These are phyloP conservation scores for Pholiota molesta DNA, from an alignment of 768 basidiomycete species.

Conservation along the genomic window DNA sequence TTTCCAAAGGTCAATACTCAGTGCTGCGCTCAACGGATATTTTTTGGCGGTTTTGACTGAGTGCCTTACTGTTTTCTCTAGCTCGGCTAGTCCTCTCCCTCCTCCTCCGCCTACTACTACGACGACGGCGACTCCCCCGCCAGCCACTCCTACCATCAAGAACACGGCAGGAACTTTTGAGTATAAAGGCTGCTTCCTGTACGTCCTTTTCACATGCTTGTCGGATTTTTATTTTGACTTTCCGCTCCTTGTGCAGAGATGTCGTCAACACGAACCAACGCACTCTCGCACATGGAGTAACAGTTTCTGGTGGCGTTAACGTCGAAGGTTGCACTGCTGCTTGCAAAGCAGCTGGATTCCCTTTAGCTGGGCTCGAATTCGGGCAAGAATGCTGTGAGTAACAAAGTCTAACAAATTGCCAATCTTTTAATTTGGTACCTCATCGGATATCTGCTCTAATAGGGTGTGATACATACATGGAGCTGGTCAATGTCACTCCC, in stretches of 20 bases:
- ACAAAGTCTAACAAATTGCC: background rate
- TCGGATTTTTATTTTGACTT: background rate
- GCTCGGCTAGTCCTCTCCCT: background rate
- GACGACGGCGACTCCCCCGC: background rate
- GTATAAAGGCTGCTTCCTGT: constrained; percentile 20
- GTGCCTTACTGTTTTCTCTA: background rate
- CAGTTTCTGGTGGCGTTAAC: constrained; percentile 15
- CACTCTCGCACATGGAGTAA: constrained; percentile 8
- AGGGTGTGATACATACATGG: constrained; percentile 24
- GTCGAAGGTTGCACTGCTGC: constrained; percentile 18
- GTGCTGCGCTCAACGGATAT: background rate
- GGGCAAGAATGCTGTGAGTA: constrained; percentile 21
- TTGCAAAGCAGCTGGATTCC: constrained; percentile 13
- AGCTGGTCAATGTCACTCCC: constrained; percentile 7
- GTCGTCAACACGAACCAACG: constrained; percentile 14
- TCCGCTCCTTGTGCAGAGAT: constrained; percentile 6
- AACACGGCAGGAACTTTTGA: constrained; percentile 15
- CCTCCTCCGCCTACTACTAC: constrained; percentile 1
- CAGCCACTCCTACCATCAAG: constrained; percentile 15
- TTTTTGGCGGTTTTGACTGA: background rate
- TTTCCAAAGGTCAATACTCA: constrained; percentile 11
- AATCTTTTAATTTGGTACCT: background rate
- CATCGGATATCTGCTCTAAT: background rate
- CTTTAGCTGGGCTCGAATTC: constrained; percentile 19
- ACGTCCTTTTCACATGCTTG: background rate